Percentiles rank a stretch among this genome's conserved stretches.
Conservation (phyloP, 495 filamentous ascomycete species). For the Stereocaulon alpinum region DNA sequence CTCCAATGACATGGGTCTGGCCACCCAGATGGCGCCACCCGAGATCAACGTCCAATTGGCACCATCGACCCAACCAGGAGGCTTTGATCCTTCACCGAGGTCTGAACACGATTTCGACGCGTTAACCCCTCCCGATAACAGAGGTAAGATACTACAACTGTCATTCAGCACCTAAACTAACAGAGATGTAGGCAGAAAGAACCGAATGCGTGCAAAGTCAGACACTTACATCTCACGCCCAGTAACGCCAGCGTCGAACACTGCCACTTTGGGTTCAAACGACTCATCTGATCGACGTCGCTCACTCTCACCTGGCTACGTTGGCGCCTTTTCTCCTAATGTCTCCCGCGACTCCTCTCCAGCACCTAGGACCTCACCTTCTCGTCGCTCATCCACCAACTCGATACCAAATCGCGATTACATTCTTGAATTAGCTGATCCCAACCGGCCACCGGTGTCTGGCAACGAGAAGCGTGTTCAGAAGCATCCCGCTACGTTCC, state of each 20-base stretch:
- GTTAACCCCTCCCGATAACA: conserved; percentile 67
- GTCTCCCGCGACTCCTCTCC: conserved; percentile 48
- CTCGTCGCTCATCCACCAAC: conserved; percentile 76
- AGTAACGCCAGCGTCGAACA: conserved; percentile 24
- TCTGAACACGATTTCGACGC: conserved; percentile 57
- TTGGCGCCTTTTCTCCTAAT: conserved; percentile 31
- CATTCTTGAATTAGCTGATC: conserved; percentile 84
- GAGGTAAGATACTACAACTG: conserved; percentile 49
- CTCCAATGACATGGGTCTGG: conserved; percentile 52
- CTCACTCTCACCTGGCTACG: conserved; percentile 57
- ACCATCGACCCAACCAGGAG: conserved; percentile 63
- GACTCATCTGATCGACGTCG: conserved; percentile 36
- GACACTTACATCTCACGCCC: conserved; percentile 49
- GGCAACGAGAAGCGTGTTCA: conserved; percentile 59
- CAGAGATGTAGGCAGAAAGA: conserved; percentile 42
- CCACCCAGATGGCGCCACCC: conserved; percentile 68
- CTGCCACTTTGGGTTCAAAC: conserved; percentile 31
- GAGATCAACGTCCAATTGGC: conserved; percentile 92
- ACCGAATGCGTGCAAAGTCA: conserved; percentile 52
- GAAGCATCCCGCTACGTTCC: conserved; percentile 90
- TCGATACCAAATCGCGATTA: conserved; percentile 83
- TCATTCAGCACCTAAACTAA: conserved; percentile 24
- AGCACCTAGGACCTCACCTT: conserved; percentile 34
- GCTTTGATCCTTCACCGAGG: conserved; percentile 57
- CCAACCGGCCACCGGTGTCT: conserved; percentile 63